phyloP scores from a whole-genome alignment of 1,284 basidiomycete species.

The Salmacisia buchloeana region DNA sequence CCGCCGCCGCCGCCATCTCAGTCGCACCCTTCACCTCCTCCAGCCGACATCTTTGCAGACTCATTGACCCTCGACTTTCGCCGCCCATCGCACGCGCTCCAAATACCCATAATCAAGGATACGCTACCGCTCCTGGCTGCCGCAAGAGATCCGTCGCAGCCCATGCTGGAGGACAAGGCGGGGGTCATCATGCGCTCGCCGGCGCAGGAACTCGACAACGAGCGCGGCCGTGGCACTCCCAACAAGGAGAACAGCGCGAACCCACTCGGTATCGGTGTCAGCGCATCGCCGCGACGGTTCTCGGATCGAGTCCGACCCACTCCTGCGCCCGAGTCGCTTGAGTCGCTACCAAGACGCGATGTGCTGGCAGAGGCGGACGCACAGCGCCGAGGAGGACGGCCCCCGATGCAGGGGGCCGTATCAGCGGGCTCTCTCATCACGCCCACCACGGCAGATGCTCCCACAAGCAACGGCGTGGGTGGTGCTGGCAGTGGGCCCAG shows the following conservation, averaged over 20 bases:
- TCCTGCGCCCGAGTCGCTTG: background rate
- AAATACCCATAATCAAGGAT: constrained; percentile 5
- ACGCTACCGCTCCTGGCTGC: background rate
- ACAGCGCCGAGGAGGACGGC: background rate
- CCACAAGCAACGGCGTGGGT: too few species aligned
- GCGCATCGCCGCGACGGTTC: background rate
- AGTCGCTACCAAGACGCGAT: background rate
- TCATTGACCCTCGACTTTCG: background rate
- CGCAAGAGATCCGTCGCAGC: too few species aligned
- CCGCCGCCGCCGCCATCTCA: background rate
- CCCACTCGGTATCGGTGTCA: too few species aligned
- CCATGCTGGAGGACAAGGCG: too few species aligned
- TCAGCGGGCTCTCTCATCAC: background rate
- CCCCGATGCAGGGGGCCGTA: background rate
- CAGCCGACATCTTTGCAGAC: background rate
- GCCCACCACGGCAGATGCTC: too few species aligned
- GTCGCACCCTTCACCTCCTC: background rate
- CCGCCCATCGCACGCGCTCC: background rate
- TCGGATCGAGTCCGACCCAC: background rate
- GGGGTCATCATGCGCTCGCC: too few species aligned
- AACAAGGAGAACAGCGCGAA: background rate
- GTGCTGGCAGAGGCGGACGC: background rate
- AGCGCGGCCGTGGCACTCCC: background rate
- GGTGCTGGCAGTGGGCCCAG: too few species aligned
- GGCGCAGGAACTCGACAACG: background rate